Evolutionary conservation across 768 basidiomycete genomes (phyloP).

Genomic region (Paxillus ammoniavirescens): DNA sequence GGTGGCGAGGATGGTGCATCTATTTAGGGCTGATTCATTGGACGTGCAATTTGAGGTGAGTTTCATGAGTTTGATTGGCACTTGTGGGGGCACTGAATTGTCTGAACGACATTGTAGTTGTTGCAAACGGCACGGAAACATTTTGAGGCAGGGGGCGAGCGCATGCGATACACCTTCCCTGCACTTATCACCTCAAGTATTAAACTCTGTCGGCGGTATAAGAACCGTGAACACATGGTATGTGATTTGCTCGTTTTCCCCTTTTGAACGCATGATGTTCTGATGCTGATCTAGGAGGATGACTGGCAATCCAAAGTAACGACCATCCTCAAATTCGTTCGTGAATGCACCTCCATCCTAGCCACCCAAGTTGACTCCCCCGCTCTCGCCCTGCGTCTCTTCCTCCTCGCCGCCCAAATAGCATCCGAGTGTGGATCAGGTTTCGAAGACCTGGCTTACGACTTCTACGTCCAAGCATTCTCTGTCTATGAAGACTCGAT

Average conservation of each 20-base stretch:
- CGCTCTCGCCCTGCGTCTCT: slow-evolving; percentile 88
- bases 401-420: slow-evolving; percentile 93
- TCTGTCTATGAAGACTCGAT: slow-evolving; percentile 98
- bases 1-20: slow-evolving; percentile 97
- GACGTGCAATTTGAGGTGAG: slow-evolving; percentile 87
- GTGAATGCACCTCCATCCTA: slow-evolving; percentile 90
- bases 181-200: slow-evolving; percentile 92
- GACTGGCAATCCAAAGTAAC: slow-evolving; percentile 87
- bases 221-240: slow-evolving; percentile 72
- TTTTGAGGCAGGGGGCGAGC: slow-evolving; percentile 88
- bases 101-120: slow-evolving; percentile 46
- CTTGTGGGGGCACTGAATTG: neutral
- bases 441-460: slow-evolving; percentile 95
- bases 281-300: slow-evolving; percentile 52
- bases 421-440: slow-evolving; percentile 91
- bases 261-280: neutral
- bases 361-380: slow-evolving; percentile 92
- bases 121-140: slow-evolving; percentile 88
- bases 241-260: slow-evolving; percentile 14
- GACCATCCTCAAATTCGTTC: slow-evolving; percentile 90
- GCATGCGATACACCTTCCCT: slow-evolving; percentile 96
- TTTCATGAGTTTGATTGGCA: neutral
- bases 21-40: slow-evolving; percentile 86
- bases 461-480: slow-evolving; percentile 97
- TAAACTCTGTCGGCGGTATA: slow-evolving; percentile 90